phyloP scores from a whole-genome alignment of 257 asterid genomes.

The Knoxia roxburghii region DNA sequence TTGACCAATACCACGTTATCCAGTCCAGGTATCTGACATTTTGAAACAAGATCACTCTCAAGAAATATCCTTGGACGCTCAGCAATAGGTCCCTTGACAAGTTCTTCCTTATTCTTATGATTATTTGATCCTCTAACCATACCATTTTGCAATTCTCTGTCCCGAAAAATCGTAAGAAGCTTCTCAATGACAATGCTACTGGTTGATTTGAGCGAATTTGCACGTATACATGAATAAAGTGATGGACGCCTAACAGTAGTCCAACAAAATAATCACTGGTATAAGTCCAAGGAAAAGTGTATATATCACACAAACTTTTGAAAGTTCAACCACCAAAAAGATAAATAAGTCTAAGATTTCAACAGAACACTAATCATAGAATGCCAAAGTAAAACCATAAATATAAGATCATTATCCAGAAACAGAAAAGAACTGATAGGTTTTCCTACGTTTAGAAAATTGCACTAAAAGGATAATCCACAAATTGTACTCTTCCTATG shows the following conservation, averaged over 20 bases:
- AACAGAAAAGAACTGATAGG: neutral
- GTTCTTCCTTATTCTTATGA: slow-evolving; percentile 15
- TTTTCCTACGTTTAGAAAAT: neutral
- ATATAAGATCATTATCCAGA: neutral
- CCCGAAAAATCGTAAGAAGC: slow-evolving; percentile 49
- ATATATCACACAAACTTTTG: neutral
- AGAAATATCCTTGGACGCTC: slow-evolving; percentile 12
- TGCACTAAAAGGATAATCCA: neutral
- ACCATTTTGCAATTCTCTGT: slow-evolving; percentile 29
- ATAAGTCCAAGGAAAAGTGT: neutral
- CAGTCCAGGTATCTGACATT: slow-evolving; percentile 59
- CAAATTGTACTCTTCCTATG: neutral
- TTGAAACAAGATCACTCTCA: slow-evolving; percentile 34
- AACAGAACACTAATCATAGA: neutral
- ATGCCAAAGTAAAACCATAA: neutral
- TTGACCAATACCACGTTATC: slow-evolving; percentile 66
- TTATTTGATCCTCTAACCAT: slow-evolving; percentile 22
- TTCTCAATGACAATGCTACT: slow-evolving; percentile 60
- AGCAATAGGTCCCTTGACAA: slow-evolving; percentile 18
- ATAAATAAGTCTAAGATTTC: neutral
- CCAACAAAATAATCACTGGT: neutral
- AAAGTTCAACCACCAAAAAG: neutral
- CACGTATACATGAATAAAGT: slow-evolving; percentile 90
- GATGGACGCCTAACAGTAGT: slow-evolving; percentile 68
- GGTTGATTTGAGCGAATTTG: slow-evolving; percentile 67